Base-by-base conservation (phyloP, 768 basidiomycete species). In the button mushroom (Agaricus bisporus) region DNA sequence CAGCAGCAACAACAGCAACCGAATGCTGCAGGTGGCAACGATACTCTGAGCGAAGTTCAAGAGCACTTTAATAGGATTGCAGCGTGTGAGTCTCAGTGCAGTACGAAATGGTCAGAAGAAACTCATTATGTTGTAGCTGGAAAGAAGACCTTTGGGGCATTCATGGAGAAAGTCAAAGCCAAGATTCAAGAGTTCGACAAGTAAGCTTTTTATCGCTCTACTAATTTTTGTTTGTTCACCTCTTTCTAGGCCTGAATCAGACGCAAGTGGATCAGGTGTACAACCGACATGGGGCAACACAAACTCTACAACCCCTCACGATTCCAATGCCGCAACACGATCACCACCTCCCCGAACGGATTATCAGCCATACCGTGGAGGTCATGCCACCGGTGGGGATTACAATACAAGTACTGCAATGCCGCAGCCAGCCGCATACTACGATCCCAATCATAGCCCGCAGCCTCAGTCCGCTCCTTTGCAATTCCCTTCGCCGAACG, bases 141-240 rank as follows among this genome's bases (percentile, higher is more conserved):
- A 3, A 91, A 88, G 71, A 87, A 83, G 68, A 91, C 89, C 0
- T 79, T 92, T 66, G 82, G 77, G 44, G 77, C 71, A 8, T 65
- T 92, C 25, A 74, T 91, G 38, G 81, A 81, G 32, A 91, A 86
- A 65, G 87, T 91, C 44, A 91, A 82, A 63, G 82, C 88, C 5
- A 92, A 91, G 77, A 82, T 91, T 55, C 85, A 87, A 61, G 91
- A 91, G 60, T 82, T 82, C 56, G 89, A 91, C 37, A 80, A 83
- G 61, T 70, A 72, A 14, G 67, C 22, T 67, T 15, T 15, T 41
- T 11, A 32, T 49, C 50, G 20, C 46, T 18, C 10, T 25, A 12
- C 17, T 17, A 25, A 17, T 17, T 36, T 18, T 7, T 11, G 18
- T 36, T 32, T 28, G 10, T 5, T 29, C 8, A 32, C 6, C 8